These are phyloP conservation scores for Mucor mucedo DNA, from an alignment of 371 early-diverging fungal genomes.

Conservation along the genomic window DNA sequence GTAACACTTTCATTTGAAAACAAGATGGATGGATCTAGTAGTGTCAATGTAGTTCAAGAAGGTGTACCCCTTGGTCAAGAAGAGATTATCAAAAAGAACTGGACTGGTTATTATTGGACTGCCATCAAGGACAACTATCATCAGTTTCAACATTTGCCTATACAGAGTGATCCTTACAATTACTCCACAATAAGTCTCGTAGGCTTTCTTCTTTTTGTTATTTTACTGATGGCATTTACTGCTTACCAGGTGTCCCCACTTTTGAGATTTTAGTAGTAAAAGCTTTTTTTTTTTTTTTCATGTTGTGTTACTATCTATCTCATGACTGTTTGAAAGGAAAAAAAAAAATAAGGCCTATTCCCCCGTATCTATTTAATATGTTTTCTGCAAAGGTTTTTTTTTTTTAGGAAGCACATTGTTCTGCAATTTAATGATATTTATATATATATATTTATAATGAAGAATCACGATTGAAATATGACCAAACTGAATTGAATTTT, in stretches of 20 bases:
- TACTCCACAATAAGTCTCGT: not conserved
- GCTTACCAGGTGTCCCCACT: conserved; percentile 12
- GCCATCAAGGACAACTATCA: conserved; percentile 70
- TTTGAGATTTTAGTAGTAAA: not conserved
- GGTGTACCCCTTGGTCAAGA: conserved; percentile 90
- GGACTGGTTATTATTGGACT: conserved; percentile 92
- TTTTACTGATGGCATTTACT: conserved; percentile 7
- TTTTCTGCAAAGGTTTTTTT: too few relatives aligned
- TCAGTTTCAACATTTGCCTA: conserved; percentile 11
- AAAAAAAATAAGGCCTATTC: too few relatives aligned
- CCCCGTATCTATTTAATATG: too few relatives aligned
- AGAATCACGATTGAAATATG: too few relatives aligned
- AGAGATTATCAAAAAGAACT: conserved; percentile 81
- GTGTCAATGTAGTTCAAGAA: conserved; percentile 75
- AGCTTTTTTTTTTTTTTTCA: not conserved
- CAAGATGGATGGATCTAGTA: conserved; percentile 60
- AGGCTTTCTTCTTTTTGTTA: not conserved
- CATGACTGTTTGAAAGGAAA: too few relatives aligned
- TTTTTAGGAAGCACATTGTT: too few relatives aligned
- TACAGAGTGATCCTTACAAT: not conserved
- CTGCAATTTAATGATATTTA: too few relatives aligned
- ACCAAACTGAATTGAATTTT: too few relatives aligned
- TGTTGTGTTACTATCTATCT: too few relatives aligned
- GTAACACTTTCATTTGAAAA: conserved; percentile 81
- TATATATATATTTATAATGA: too few relatives aligned